Conservation (phyloP, 2,329 filamentous ascomycete species). For the Tolypocladium tundrense region DNA sequence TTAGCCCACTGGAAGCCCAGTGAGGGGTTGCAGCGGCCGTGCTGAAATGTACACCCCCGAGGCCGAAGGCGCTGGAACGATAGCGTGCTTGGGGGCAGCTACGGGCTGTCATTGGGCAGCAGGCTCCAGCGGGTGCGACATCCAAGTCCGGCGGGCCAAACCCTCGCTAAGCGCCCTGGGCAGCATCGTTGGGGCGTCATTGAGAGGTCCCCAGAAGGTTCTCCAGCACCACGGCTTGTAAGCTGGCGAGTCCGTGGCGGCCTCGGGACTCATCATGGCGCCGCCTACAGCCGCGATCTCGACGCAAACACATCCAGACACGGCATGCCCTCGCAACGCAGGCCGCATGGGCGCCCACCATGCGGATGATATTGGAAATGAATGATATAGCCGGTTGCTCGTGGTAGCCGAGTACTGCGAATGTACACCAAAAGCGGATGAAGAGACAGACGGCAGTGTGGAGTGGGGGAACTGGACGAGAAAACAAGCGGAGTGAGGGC, state of each 20-base stretch:
- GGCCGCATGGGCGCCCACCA: neutral
- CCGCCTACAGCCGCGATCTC: neutral
- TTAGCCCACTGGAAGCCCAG: neutral
- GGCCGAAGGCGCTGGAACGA: constrained; percentile 12
- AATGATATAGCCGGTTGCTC: neutral
- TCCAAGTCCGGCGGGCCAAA: neutral
- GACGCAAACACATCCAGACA: neutral
- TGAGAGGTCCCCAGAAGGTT: neutral
- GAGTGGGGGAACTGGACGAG: neutral
- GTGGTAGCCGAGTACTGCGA: neutral
- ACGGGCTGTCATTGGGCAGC: neutral
- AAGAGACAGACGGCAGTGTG: neutral
- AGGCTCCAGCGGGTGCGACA: neutral
- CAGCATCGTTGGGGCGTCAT: neutral
- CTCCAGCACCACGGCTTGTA: neutral
- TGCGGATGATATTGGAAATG: neutral
- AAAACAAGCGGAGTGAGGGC: neutral
- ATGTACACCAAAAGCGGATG: neutral
- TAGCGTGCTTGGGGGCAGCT: neutral
- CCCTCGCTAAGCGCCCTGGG: neutral
- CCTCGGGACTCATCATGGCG: neutral
- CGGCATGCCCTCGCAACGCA: neutral
- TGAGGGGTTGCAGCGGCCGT: constrained; percentile 5
- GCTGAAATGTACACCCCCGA: constrained; percentile 12
- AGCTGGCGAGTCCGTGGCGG: neutral